Evolutionary conservation across 1,139 yeast genomes (phyloP), one percentile per base, ranked within the genome.

Genomic region (Candida tropicalis): DNA sequence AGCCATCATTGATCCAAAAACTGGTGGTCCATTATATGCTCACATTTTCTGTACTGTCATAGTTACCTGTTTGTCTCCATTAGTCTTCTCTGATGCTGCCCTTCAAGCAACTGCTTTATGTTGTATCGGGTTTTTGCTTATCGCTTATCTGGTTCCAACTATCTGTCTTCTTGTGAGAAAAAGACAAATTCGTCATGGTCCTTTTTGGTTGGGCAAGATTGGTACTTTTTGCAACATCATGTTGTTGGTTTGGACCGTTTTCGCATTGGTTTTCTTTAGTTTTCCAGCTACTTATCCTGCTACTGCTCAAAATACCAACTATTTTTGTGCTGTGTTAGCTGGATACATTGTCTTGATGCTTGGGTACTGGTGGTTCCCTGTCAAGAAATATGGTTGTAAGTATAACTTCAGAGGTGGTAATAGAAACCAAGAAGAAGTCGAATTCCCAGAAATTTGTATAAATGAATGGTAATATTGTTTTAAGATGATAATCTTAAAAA

Each of bases 281-380:
- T 82, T 85, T 66, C 93, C 93, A 39, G 71, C 81, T 35, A 66
- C 66, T 39, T 74, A 80, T 74, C 91, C 91, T 1, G 89, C 77
- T 2, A 71, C 77, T 3, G 77, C 73, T 31, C 75, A 76, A 41
- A 73, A 75, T 53, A 83, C 85, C 87, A 85, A 85, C 65, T 85
- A 84, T 58, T 85, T 84, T 25, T 70, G 81, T n/a, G 88, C 75
- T 6, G 86, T 84, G 16, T 68, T 82, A 49, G 84, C 68, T 1
- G 79, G 80, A 20, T 81, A 79, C 58, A 62, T 78, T 12, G 47
- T 77, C 3, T 81, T 79, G 62, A 70, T 82, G 8, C 50, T 83
- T 39, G 63, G 70, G 5, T 81, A 81, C 59, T 84, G 89, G 87
- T 73, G 61, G 59, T 70, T 71, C 66, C 78, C 78, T 23, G 56